Conservation (phyloP, 2,329 filamentous ascomycete genomes). For the Aspergillus tanneri region DNA sequence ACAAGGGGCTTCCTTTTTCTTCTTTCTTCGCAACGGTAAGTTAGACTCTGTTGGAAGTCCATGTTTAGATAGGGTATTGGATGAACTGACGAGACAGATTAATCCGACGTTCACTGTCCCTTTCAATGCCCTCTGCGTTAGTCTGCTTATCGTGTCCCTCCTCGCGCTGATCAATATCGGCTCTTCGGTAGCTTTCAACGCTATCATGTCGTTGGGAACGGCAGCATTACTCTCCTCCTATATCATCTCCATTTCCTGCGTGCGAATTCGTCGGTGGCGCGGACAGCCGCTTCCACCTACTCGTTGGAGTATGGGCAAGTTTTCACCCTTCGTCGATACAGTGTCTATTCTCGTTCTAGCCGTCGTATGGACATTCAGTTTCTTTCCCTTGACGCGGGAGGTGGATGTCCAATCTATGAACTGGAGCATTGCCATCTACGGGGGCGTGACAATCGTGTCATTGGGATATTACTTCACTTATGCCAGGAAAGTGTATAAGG, state of each 20-base stretch:
- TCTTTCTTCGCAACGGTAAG: constrained; percentile 15
- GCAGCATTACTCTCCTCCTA: constrained; percentile 37
- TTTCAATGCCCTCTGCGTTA: constrained; percentile 31
- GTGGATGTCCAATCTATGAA: constrained; percentile 27
- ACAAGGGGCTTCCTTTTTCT: constrained; percentile 39
- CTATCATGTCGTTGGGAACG: neutral
- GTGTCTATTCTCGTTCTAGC: constrained; percentile 26
- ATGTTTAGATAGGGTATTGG: neutral
- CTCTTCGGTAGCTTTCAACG: constrained; percentile 29
- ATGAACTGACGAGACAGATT: constrained; percentile 20
- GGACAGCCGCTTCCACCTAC: constrained; percentile 32
- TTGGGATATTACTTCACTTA: constrained; percentile 26
- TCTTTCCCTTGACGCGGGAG: constrained; percentile 26
- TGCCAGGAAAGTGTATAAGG: constrained; percentile 29
- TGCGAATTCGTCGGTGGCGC: constrained; percentile 43
- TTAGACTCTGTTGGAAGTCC: too few relatives aligned
- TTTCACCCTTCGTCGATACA: constrained; percentile 42
- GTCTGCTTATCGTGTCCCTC: constrained; percentile 33
- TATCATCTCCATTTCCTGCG: constrained; percentile 56
- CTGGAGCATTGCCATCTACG: constrained; percentile 30
- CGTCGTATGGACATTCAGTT: constrained; percentile 26
- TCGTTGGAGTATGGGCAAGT: constrained; percentile 37
- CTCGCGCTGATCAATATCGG: constrained; percentile 53
- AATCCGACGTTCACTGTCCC: constrained; percentile 43
- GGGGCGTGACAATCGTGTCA: constrained; percentile 26